A percentile compares a stretch with the other conserved stretches of the same genome.
Evolutionary conservation across 176 grass and related monocot species (phyloP).

Genomic region (bread wheat (Triticum aestivum)): IWGSC_CS_RefSeq_v2.1 NC_057802.1:387993602-387994101

Average conservation of each 20-base stretch:
- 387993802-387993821: constrained; percentile 50
- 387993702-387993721: not conserved
- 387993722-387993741: constrained; percentile 16
- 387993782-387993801: constrained; percentile 75
- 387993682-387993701: constrained; percentile 39
- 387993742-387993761: constrained; percentile 46
- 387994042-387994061: constrained; percentile 85
- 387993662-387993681: constrained; percentile 43
- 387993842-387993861: constrained; percentile 52
- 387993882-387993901: constrained; percentile 58
- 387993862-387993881: constrained; percentile 63
- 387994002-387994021: constrained; percentile 70
- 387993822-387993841: constrained; percentile 21
- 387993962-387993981: constrained; percentile 75
- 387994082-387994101: constrained; percentile 67
- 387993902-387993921: constrained; percentile 25
- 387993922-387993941: constrained; percentile 81
- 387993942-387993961: constrained; percentile 83
- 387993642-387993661: constrained; percentile 55
- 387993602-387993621: constrained; percentile 53
- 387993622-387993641: constrained; percentile 64
- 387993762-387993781: constrained; percentile 60
- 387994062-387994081: constrained; percentile 65
- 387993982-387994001: constrained; percentile 81
- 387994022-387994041: constrained; percentile 70